Percentiles rank a stretch among this genome's conserved stretches.
Evolutionary conservation across 305 asterid genomes (phyloP).

Genomic region (Solanum hybrid): DNA sequence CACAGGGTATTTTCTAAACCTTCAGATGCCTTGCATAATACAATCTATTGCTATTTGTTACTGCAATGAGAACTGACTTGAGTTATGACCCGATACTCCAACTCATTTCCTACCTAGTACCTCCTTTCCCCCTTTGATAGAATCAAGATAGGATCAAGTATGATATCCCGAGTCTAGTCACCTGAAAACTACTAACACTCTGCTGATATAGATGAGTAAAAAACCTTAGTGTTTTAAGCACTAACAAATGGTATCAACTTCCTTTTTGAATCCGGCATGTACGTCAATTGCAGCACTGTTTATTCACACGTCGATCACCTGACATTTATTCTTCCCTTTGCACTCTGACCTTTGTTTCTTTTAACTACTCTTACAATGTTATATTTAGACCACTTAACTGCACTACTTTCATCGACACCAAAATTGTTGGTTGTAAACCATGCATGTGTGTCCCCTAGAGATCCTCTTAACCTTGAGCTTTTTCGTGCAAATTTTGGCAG

Average conservation of each 20-base stretch:
- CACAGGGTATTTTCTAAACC: slow-evolving; percentile 56
- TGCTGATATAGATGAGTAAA: not conserved
- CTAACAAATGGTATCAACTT: not conserved
- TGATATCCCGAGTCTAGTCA: not conserved
- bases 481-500: not conserved
- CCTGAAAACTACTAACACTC: not conserved
- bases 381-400: not conserved
- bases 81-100: not conserved
- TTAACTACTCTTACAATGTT: not conserved
- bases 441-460: not conserved
- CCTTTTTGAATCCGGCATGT: not conserved
- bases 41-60: not conserved
- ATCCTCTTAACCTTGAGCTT: not conserved
- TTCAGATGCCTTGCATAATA: not conserved
- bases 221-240: not conserved
- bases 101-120: not conserved
- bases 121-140: not conserved
- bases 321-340: not conserved
- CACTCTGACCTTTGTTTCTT: not conserved
- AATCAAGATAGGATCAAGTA: not conserved
- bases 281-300: not conserved
- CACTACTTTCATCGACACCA: not conserved
- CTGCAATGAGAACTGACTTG: not conserved
- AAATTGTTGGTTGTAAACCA: not conserved
- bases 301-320: not conserved